A percentile compares a stretch with the other conserved stretches of the same genome.
Evolutionary conservation across 2,329 filamentous ascomycete genomes (phyloP).

Genomic region (Chaetomium strumarium): DNA sequence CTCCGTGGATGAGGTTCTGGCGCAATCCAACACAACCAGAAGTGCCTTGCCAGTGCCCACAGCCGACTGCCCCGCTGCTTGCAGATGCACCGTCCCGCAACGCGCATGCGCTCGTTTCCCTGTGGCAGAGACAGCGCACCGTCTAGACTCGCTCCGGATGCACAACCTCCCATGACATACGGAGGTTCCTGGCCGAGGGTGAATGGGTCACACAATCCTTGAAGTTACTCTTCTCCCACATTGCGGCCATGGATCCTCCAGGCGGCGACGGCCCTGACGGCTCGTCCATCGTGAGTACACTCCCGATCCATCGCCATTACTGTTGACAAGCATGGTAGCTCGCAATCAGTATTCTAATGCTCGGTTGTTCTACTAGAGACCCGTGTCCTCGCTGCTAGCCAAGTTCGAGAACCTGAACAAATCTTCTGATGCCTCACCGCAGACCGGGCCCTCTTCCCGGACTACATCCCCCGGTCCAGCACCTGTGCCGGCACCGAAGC

Average conservation of each 20-base stretch:
- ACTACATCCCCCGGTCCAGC: constrained; percentile 31
- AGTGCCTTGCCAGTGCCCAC: not conserved
- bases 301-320: not conserved
- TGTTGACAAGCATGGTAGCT: not conserved
- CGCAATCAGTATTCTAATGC: constrained; percentile 6
- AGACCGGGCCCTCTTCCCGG: constrained; percentile 31
- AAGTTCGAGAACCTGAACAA: constrained; percentile 74
- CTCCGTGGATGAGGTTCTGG: constrained; percentile 6
- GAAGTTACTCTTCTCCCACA: constrained; percentile 19
- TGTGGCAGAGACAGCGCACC: constrained; percentile 1
- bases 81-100: constrained; percentile 6
- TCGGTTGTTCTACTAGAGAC: constrained; percentile 50
- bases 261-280: constrained; percentile 61
- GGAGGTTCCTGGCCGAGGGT: constrained; percentile 26
- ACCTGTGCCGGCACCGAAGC: constrained; percentile 30
- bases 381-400: constrained; percentile 73
- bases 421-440: constrained; percentile 34
- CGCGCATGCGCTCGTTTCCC: constrained; percentile 3
- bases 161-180: constrained; percentile 23
- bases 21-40: constrained; percentile 1
- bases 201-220: constrained; percentile 27
- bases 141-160: constrained; percentile 6
- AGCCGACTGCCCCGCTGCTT: constrained; percentile 4
- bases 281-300: constrained; percentile 63
- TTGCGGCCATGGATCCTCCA: constrained; percentile 38